Base-by-base conservation (phyloP, 1,284 basidiomycete species). In the Leccinum subrobustum region DNA sequence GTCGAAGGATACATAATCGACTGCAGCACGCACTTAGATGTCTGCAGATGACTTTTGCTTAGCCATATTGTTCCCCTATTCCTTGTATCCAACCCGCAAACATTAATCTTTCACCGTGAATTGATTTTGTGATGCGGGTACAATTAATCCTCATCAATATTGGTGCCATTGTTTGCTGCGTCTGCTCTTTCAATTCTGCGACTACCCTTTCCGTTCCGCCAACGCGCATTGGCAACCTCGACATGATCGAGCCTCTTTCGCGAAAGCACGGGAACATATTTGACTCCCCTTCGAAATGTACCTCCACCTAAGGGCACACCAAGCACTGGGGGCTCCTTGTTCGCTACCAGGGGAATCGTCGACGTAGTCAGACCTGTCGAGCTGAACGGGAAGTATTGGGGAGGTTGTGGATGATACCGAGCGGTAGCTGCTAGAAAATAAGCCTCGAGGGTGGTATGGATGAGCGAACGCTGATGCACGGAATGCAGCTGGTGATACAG, bases 191-290 rank as follows among this genome's bases (percentile, higher is more conserved):
- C 62, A 3, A 50, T 39, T 58, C 59, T 72, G 60, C 75, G 75
- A 62, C 72, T 73, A 37, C 84, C 88, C 66, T 86, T 87, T 8
- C 88, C 87, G 23, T 81, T 73, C 62, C 86, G 81, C 89, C 92
- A 96, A 59, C 88, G 82, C 68, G 85, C 84, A 71, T 97, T 96
- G 14, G 85, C 81, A 16, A 83, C 81, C 44, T 92, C 89, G 0
- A 91, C 87, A 18, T 81, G 80, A 60, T 91, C 89, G 33, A 88
- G 77, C 59, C 91, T 79, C 57, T 85, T 83, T 59, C 93, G 80
- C 60, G 79, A 68, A 53, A 93, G 68, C 39, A 97, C 66, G 6
- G 86, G 86, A 9, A 83, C 77, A 66, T 95, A 95, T 64, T 82
- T 86, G 12, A 77, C 76, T 6, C 78, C 81, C 23, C 86, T 81